Percentiles rank a stretch among this genome's conserved stretches.
These are phyloP conservation scores for Pyrenophora tritici-repentis DNA, from an alignment of 2,329 filamentous ascomycete species.

Conservation along the genomic window DNA sequence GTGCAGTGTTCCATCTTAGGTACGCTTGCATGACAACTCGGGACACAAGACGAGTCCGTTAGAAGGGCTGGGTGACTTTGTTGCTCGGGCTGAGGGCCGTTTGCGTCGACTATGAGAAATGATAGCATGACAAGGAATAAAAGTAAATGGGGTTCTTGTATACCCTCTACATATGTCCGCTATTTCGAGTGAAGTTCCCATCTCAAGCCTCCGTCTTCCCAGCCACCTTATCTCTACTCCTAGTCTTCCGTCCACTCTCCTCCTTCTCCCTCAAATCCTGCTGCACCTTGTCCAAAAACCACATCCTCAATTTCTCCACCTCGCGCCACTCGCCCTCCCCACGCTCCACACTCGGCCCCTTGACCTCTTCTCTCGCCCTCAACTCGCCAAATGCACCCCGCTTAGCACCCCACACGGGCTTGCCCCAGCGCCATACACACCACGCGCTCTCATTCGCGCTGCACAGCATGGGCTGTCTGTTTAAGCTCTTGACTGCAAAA, in stretches of 20 bases:
- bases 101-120: too few relatives aligned
- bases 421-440: constrained; percentile 54
- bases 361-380: constrained; percentile 49
- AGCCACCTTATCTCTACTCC: constrained; percentile 19
- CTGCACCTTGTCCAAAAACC: constrained; percentile 41
- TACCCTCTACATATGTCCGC: too few relatives aligned
- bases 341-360: constrained; percentile 53
- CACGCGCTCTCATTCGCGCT: constrained; percentile 53
- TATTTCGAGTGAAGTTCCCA: too few relatives aligned
- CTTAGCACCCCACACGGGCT: constrained; percentile 34
- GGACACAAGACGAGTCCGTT: too few relatives aligned
- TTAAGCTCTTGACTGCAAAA: constrained; percentile 51
- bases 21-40: too few relatives aligned
- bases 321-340: constrained; percentile 52
- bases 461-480: constrained; percentile 42
- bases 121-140: too few relatives aligned
- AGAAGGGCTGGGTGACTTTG: too few relatives aligned
- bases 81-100: too few relatives aligned
- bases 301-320: constrained; percentile 48
- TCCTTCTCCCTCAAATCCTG: constrained; percentile 23
- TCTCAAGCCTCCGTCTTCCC: constrained; percentile 2
- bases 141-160: too few relatives aligned
- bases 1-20: too few relatives aligned
- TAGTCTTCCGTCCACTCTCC: constrained; percentile 15
- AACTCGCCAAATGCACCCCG: constrained; percentile 36